Percentiles rank a stretch among this genome's conserved stretches.
Evolutionary conservation across 2,329 filamentous ascomycete species (phyloP).

Genomic region (Colletotrichum lindemuthianum): DNA sequence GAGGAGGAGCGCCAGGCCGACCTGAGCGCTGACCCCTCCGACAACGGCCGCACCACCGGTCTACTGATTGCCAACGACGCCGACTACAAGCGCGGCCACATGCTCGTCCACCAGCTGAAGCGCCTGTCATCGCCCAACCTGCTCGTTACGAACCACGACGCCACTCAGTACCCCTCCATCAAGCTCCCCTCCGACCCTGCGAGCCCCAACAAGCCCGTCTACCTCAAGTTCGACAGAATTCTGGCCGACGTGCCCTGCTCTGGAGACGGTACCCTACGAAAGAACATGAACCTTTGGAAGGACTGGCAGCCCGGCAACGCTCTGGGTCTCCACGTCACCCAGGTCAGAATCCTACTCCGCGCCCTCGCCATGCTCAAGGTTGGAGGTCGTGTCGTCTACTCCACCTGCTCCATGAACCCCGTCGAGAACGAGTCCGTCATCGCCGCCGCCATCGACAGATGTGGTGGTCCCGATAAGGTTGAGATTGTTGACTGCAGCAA

Average conservation of each 20-base stretch:
- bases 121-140: conserved; percentile 95
- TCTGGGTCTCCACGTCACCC: conserved; percentile 86
- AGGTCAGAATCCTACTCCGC: conserved; percentile 89
- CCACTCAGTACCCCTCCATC: conserved; percentile 93
- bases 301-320: conserved; percentile 92
- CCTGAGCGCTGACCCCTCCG: conserved; percentile 69
- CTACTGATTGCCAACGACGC: conserved; percentile 95
- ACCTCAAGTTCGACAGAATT: conserved; percentile 97
- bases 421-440: conserved; percentile 96
- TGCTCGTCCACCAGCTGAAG: conserved; percentile 98
- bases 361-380: conserved; percentile 96
- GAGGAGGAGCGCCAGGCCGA: conserved; percentile 60
- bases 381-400: conserved; percentile 94
- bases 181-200: conserved; percentile 73
- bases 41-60: conserved; percentile 89
- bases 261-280: conserved; percentile 91
- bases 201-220: conserved; percentile 68
- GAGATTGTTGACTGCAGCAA: conserved; percentile 85
- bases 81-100: conserved; percentile 96
- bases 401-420: conserved; percentile 98
- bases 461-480: conserved; percentile 84
- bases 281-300: conserved; percentile 94
- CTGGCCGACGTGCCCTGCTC: conserved; percentile 97
- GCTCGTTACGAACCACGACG: conserved; percentile 97
- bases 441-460: conserved; percentile 86